Base-by-base conservation (phyloP, 768 basidiomycete species). In the Ephemerocybe angulata region DNA sequence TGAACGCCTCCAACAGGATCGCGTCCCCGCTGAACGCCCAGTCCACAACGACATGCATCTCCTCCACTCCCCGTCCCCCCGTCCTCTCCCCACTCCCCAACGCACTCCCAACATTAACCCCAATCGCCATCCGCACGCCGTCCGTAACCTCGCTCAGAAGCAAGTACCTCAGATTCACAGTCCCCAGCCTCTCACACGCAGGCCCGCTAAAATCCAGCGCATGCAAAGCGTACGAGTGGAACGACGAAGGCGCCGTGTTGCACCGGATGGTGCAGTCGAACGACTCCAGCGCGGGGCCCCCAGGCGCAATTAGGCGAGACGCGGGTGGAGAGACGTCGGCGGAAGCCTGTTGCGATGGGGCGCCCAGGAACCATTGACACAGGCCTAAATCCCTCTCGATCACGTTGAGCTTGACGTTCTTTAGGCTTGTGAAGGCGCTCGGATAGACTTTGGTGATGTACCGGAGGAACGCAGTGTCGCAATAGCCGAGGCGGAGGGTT, bases 241-340 rank as follows among this genome's bases (percentile, higher is more conserved):
- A 27, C 15, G 17, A 30, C 46, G 46, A 47, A 30, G 46, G 3
- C 11, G 22, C 21, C 30, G 48, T 50, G 48, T 50, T 50, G 30
- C 48, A 50, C 30, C 48, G 29, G 4, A 50, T 50, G 30, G 48
- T 50, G n/a, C 29, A 33, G 48, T 50, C 48, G 48, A 47, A 47
- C 17, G 25, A 27, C 11, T 47, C 46, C 3, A 47, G 46, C 13
- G 46, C 10, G 3, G 46, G 21, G 25, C n/a, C 27, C 2, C 25
- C 25, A 17, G 46, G 17, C 5, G 25, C 15, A 21, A 25, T n/a
- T 21, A 21, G 13, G 22, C n/a, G n/a, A 37, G 3, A 12, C 13
- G 35, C 2, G 3, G 35, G 38, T 10, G 7, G 22, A 12, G 38
- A 40, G 27, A 29, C 27, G n/a, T 27, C 7, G 8, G 19, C 27